A percentile compares a stretch with the other conserved stretches of the same genome.
Conservation (phyloP, 2,329 filamentous ascomycete genomes). For the Xylariaceae sp. region DNA sequence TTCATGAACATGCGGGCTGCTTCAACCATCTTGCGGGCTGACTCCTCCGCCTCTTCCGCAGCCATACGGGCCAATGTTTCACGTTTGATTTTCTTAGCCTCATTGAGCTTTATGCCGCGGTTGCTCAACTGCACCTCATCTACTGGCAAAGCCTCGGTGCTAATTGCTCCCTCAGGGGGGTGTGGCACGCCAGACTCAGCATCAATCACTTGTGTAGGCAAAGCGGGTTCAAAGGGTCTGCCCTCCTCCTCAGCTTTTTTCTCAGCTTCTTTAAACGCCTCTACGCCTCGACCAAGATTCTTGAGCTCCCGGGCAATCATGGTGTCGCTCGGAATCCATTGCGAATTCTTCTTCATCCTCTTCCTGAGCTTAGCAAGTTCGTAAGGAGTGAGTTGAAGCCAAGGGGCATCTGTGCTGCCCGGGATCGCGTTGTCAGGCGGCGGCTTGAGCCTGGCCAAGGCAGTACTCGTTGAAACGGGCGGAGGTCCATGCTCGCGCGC, state of each 20-base stretch:
- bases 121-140: constrained; percentile 63
- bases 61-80: constrained; percentile 58
- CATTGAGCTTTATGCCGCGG: constrained; percentile 71
- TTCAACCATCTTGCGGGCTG: constrained; percentile 48
- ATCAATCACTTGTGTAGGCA: constrained; percentile 42
- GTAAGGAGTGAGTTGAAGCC: constrained; percentile 60
- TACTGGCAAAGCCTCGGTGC: constrained; percentile 48
- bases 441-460: constrained; percentile 44
- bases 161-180: constrained; percentile 56
- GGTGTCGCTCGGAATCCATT: constrained; percentile 77
- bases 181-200: constrained; percentile 47
- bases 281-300: constrained; percentile 60
- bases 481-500: constrained; percentile 39
- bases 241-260: constrained; percentile 62
- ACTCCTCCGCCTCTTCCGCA: constrained; percentile 57
- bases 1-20: constrained; percentile 42
- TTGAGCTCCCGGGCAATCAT: constrained; percentile 80
- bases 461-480: constrained; percentile 38
- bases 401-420: constrained; percentile 57
- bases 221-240: constrained; percentile 48
- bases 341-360: constrained; percentile 86
- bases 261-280: constrained; percentile 57
- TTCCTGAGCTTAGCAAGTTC: constrained; percentile 68
- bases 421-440: constrained; percentile 55
- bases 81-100: constrained; percentile 68